Base-by-base conservation (phyloP, 495 filamentous ascomycete genomes). In the Parmelia sp. region DNA sequence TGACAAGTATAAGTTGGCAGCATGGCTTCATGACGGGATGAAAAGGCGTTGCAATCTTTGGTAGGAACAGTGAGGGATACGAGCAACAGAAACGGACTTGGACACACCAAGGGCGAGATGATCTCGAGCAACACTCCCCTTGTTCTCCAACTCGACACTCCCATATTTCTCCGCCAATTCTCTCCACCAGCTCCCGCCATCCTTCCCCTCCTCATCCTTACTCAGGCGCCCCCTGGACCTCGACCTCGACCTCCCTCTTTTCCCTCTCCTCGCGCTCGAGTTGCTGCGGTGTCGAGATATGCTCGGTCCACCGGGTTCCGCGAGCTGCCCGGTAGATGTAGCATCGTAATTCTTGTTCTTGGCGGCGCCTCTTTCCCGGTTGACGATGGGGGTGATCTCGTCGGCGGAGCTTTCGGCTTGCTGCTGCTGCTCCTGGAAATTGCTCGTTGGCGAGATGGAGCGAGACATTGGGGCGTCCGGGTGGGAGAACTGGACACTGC, bases 41-140 rank as follows among this genome's bases (percentile, higher is more conserved):
- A 29, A 7, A 42, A 53, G 53, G 58, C 1, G 23, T 51, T 12
- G 21, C 40, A 60, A 15, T 58, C 37, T 23, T 31, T 64, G 45
- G 14, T 31, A 36, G 61, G 37, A 42, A 29, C 21, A 19, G 58
- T 1, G 37, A 29, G 53, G 59, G 55, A 39, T 14, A 45, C 53
- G 36, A 62, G 29, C 40, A 31, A 66, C 37, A 55, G 47, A 58
- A 35, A 40, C 55, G 53, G 23, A 14, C 37, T 3, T 12, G 11
- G 49, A 74, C 83, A 67, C 82, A 97, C 93, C 93, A 65, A 98
- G 76, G 35, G 94, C 94, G 59, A 98, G 78, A 77, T 98, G 94
- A 74, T 98, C 94, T 67, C 94, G 82, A 51, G 94, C 94, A 27
- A 96, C 92, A 74, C 90, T 93, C 21, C 93, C 95, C 73, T 97